phyloP scores from a whole-genome alignment of 805 yeast species.

The Cyberlindnera petersonii region DNA sequence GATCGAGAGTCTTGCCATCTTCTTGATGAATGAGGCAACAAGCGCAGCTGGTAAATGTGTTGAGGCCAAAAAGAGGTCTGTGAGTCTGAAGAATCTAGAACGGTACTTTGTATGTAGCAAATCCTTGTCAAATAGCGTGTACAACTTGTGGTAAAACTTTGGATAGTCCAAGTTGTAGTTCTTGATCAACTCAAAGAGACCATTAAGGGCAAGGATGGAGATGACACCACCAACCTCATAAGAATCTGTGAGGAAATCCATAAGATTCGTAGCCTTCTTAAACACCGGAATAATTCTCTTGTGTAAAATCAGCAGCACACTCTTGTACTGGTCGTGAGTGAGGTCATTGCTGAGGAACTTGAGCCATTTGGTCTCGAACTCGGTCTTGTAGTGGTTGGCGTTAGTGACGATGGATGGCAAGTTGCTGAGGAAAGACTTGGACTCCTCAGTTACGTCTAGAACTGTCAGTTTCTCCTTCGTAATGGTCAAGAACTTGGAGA shows the following conservation, averaged over 20 bases:
- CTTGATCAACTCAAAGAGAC: slow-evolving; percentile 81
- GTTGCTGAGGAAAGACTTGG: slow-evolving; percentile 37
- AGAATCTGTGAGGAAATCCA: slow-evolving; percentile 92
- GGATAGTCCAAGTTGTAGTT: slow-evolving; percentile 86
- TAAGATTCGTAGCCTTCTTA: slow-evolving; percentile 72
- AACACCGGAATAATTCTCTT: slow-evolving; percentile 80
- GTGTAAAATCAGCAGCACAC: slow-evolving; percentile 67
- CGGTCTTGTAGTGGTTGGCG: slow-evolving; percentile 48
- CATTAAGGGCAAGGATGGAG: slow-evolving; percentile 79
- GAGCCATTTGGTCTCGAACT: slow-evolving; percentile 70
- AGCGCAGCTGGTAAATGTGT: slow-evolving; percentile 81
- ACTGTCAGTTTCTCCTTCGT: slow-evolving; percentile 33
- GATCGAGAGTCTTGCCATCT: slow-evolving; percentile 68
- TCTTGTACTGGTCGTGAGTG: slow-evolving; percentile 56
- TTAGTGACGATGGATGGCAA: slow-evolving; percentile 45
- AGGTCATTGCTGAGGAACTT: slow-evolving; percentile 46
- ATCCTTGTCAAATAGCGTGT: slow-evolving; percentile 71
- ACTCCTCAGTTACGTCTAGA: slow-evolving; percentile 33
- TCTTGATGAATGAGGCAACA: slow-evolving; percentile 86
- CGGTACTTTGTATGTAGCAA: slow-evolving; percentile 75
- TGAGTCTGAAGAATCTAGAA: slow-evolving; percentile 80
- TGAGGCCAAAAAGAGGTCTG: slow-evolving; percentile 81
- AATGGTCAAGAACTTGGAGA: slow-evolving; percentile 37
- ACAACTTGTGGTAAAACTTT: slow-evolving; percentile 77
- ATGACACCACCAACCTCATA: slow-evolving; percentile 60